phyloP scores from a whole-genome alignment of 1,284 basidiomycete species.

The Moniliella sp. region DNA sequence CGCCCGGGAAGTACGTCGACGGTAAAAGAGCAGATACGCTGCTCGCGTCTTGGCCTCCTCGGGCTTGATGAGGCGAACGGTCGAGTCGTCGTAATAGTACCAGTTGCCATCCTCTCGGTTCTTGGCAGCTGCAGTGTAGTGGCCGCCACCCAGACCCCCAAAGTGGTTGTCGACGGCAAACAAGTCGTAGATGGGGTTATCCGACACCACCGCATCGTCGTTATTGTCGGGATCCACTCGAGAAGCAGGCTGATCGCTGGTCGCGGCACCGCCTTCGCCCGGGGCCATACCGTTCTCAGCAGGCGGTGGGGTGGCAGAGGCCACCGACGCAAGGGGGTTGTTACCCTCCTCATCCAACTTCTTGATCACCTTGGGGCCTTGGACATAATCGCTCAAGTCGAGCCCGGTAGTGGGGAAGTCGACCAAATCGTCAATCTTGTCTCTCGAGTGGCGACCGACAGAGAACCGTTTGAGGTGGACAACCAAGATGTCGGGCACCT shows the following conservation, averaged over 20 bases:
- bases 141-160: conserved; percentile 63
- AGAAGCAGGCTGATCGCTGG: not conserved
- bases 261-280: not conserved
- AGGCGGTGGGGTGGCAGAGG: conserved; percentile 8
- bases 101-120: not conserved
- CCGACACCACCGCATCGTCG: conserved; percentile 21
- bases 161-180: conserved; percentile 75
- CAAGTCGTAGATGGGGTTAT: conserved; percentile 55
- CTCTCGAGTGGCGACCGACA: conserved; percentile 36
- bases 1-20: conserved; percentile 53
- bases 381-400: conserved; percentile 58
- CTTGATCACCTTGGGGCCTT: conserved; percentile 41
- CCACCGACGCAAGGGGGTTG: conserved; percentile 5
- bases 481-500: conserved; percentile 81
- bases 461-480: conserved; percentile 88
- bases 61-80: conserved; percentile 2
- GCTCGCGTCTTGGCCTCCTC: conserved; percentile 37
- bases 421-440: conserved; percentile 80
- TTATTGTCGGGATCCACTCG: conserved; percentile 3
- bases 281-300: conserved; percentile 6
- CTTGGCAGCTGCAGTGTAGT: conserved; percentile 2
- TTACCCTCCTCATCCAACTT: conserved; percentile 10
- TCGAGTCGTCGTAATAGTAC: too few species aligned
- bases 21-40: conserved; percentile 82
- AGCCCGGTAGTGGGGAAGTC: conserved; percentile 79